phyloP scores from a whole-genome alignment of 306 rosid genomes.

The Trichosanthes cucumerina region DNA sequence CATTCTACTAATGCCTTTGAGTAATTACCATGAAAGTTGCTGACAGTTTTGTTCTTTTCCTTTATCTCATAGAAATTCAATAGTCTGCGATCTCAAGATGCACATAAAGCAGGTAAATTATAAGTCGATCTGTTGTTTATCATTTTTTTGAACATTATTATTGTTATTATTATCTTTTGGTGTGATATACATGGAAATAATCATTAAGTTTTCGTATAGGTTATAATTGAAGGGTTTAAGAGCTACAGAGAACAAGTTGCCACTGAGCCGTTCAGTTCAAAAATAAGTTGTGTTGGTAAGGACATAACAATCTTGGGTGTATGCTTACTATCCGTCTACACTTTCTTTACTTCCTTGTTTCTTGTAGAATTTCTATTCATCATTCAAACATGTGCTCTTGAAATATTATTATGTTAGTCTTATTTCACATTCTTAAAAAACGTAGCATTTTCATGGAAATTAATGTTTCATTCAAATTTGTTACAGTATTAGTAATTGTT shows the following conservation, averaged over 20 bases:
- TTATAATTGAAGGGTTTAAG: conserved; percentile 90
- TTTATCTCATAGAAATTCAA: conserved; percentile 23
- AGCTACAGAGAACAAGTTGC: conserved; percentile 89
- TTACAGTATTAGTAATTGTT: background rate
- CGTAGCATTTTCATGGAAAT: background rate
- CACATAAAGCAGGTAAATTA: conserved; percentile 82
- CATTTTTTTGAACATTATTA: background rate
- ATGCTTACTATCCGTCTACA: background rate
- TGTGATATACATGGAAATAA: background rate
- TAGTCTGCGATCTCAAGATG: conserved; percentile 48
- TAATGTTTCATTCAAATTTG: background rate
- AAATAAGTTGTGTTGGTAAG: conserved; percentile 97
- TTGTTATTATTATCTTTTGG: background rate
- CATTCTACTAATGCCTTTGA: background rate
- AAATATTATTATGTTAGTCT: background rate
- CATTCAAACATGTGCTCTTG: background rate
- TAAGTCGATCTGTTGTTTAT: background rate
- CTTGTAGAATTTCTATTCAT: background rate
- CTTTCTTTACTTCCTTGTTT: background rate
- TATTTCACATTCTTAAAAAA: background rate
- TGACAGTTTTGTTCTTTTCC: conserved; percentile 8
- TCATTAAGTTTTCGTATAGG: conserved; percentile 24
- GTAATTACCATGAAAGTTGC: background rate
- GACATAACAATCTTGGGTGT: conserved; percentile 7
- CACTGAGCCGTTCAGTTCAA: conserved; percentile 93